Evolutionary conservation across 2,329 filamentous ascomycete genomes (phyloP).

Genomic region (Calycina herbarum): DNA sequence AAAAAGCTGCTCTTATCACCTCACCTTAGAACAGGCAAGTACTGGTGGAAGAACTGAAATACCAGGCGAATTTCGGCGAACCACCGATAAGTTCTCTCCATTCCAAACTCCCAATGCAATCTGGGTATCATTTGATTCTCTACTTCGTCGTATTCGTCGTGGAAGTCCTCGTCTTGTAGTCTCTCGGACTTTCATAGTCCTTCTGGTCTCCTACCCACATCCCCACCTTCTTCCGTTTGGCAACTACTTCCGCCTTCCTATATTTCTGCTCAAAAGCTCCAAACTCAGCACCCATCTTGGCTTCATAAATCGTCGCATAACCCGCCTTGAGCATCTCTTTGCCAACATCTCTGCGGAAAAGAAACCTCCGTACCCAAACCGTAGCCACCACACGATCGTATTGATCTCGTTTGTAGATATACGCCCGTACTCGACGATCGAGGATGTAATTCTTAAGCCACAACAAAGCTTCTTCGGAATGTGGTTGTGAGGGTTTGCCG

Average conservation of each 20-base stretch:
- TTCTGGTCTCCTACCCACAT: conserved; percentile 72
- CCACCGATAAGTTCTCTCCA: not conserved
- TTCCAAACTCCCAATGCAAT: not conserved
- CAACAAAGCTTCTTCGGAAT: conserved; percentile 73
- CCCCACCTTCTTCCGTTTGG: conserved; percentile 64
- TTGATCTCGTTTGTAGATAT: conserved; percentile 83
- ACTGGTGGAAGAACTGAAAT: not conserved
- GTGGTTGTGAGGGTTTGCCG: conserved; percentile 83
- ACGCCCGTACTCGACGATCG: conserved; percentile 73
- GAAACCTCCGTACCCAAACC: conserved; percentile 67
- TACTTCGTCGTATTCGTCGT: conserved; percentile 27
- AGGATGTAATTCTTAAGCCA: conserved; percentile 77
- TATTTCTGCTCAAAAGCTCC: conserved; percentile 68
- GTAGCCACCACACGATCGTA: conserved; percentile 90
- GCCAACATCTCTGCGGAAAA: conserved; percentile 77
- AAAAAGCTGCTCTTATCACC: not conserved
- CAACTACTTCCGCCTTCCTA: conserved; percentile 63
- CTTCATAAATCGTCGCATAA: conserved; percentile 89
- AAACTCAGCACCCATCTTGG: conserved; percentile 86
- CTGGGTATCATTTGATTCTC: conserved; percentile 19
- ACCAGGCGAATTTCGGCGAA: not conserved
- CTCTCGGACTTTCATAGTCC: conserved; percentile 77
- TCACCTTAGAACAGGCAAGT: not conserved
- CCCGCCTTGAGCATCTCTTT: conserved; percentile 85
- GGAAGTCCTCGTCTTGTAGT: conserved; percentile 69